Percentiles rank a stretch among this genome's conserved stretches.
Conservation (phyloP, 139 green algal species). For the Chlamydomonas urium region DNA sequence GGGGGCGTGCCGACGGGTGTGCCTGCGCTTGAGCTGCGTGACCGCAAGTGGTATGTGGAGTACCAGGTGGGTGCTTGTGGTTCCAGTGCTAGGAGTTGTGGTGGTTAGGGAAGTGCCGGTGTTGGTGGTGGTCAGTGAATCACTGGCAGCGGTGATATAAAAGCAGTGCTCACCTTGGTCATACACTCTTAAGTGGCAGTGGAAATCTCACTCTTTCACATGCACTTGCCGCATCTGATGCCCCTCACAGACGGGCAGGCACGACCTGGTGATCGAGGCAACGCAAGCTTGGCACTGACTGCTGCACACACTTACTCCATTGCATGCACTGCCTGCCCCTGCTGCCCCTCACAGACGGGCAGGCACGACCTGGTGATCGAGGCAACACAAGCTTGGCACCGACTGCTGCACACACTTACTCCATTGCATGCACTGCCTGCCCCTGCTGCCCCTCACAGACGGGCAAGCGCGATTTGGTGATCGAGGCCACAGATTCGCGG, state of each 20-base stretch:
- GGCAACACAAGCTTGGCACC: background rate
- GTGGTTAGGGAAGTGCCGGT: background rate
- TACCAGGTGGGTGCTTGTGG: slow-evolving; percentile 48
- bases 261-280: background rate
- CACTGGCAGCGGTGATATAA: background rate
- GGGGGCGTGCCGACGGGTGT: slow-evolving; percentile 6
- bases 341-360: background rate
- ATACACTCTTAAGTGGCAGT: no score
- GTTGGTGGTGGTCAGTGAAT: background rate
- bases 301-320: background rate
- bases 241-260: background rate
- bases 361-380: background rate
- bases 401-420: background rate
- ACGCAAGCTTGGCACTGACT: no score
- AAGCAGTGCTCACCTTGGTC: background rate
- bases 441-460: slow-evolving; percentile 22
- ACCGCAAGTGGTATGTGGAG: slow-evolving; percentile 89
- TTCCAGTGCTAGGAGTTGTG: background rate
- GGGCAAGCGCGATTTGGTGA: slow-evolving; percentile 62
- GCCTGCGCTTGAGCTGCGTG: slow-evolving; percentile 37
- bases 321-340: background rate
- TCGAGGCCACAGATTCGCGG: slow-evolving; percentile 64
- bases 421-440: background rate
- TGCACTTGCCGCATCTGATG: background rate
- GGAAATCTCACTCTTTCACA: background rate